Conservation (phyloP, 768 basidiomycete species). For the Psilocybe cyanescens region DNA sequence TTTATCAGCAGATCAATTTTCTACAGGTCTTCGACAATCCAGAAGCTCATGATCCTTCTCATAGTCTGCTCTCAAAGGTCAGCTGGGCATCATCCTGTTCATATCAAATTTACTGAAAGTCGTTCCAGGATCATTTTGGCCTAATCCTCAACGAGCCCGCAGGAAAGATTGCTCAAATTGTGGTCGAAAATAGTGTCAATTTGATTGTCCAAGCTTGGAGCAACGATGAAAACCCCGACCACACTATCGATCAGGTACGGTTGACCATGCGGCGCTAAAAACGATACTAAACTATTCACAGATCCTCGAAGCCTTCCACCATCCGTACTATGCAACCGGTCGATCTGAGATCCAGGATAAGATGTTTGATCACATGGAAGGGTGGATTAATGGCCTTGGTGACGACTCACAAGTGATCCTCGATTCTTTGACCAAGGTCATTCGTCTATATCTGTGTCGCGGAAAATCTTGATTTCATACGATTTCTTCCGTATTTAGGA, state of each 20-base stretch:
- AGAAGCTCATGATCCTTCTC: constrained; percentile 72
- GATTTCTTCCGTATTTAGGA: constrained; percentile 35
- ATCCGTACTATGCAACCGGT: constrained; percentile 65
- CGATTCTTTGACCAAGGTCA: constrained; percentile 55
- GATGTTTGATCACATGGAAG: constrained; percentile 61
- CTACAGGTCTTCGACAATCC: constrained; percentile 68
- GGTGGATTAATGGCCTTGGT: constrained; percentile 54
- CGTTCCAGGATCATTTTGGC: constrained; percentile 65
- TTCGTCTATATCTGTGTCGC: constrained; percentile 1
- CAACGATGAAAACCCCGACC: constrained; percentile 45
- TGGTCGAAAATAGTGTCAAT: constrained; percentile 65
- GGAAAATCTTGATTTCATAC: not conserved
- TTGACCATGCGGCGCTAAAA: not conserved
- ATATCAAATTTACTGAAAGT: not conserved
- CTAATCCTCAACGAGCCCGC: constrained; percentile 78
- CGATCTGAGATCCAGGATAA: constrained; percentile 56
- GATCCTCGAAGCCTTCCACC: constrained; percentile 71
- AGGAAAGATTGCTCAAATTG: constrained; percentile 69
- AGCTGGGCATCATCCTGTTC: not conserved
- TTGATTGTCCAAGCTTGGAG: constrained; percentile 64
- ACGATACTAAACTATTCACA: constrained; percentile 11
- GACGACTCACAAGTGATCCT: constrained; percentile 50
- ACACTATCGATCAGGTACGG: constrained; percentile 47
- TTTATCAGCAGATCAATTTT: not conserved
- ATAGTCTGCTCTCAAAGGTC: constrained; percentile 74